Evolutionary conservation across 306 rosid genomes (phyloP), one percentile per base, ranked within the genome.

Genomic region (Vigna trinervia): DNA sequence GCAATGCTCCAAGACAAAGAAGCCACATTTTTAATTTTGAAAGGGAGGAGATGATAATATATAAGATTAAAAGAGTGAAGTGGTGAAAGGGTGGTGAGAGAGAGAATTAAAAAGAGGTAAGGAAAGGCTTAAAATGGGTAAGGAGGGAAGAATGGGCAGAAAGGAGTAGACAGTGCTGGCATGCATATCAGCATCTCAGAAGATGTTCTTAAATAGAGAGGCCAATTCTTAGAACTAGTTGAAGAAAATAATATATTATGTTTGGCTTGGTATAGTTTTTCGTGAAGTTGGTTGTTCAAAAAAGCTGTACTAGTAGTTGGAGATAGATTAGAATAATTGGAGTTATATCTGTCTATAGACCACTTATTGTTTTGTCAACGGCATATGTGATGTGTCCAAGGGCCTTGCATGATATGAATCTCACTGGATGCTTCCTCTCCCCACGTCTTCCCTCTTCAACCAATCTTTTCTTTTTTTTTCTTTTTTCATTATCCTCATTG

Each of bases 201-300:
- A 85, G 83, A 85, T 83, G 90, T 80, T 83, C 86, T 95, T 92
- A 92, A 80, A 94, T 94, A 95, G 91, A 84, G 85, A 73, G 51
- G 77, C 72, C 77, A 86, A 23, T 73, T 75, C 71, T 47, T 39
- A 43, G 82, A 85, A 85, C 84, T 54, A 59, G 71, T 86, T 67
- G 57, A 79, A 63, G 80, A 87, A 78, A 74, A 74, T 78, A 75
- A 47, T 47, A 41, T 52, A 84, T 23, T 67, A 78, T 34, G 57
- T 65, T 76, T 5, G 65, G 67, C 20, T 68, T 78, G 51, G 54
- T 52, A 73, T 83, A 79, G 75, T 85, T 64, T 71, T 88, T 71
- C 19, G 73, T 73, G 84, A 82, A 83, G 88, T 74, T 81, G 81
- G 86, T 89, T 86, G 85, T 83, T 80, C 77, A 81, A 71, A 76